A percentile compares a stretch with the other conserved stretches of the same genome.
phyloP scores from a whole-genome alignment of 768 basidiomycete species.

The Bullera alba region DNA sequence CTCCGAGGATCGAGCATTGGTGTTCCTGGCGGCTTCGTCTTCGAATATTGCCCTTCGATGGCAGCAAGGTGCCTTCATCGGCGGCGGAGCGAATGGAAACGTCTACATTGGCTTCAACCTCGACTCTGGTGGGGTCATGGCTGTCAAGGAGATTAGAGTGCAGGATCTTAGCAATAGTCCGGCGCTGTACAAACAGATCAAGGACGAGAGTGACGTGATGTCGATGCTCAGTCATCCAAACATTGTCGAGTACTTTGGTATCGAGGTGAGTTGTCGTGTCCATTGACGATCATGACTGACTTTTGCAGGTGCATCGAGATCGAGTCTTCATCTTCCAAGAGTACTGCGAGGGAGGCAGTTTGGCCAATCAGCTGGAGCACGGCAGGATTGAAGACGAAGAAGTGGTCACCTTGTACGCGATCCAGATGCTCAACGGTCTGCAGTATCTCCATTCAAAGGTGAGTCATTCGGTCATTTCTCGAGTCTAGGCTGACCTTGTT shows the following conservation, averaged over 20 bases:
- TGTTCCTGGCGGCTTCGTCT: conserved; percentile 89
- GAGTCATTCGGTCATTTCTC: not conserved
- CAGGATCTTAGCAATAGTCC: conserved; percentile 85
- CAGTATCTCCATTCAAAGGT: conserved; percentile 80
- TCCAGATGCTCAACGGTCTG: conserved; percentile 93
- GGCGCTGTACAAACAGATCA: conserved; percentile 82
- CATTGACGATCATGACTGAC: not conserved
- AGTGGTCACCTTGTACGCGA: conserved; percentile 87
- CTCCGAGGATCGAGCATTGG: conserved; percentile 83
- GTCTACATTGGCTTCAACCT: conserved; percentile 98
- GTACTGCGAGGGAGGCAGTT: conserved; percentile 91
- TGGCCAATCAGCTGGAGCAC: conserved; percentile 79
- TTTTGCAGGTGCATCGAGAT: conserved; percentile 70
- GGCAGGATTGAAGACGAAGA: conserved; percentile 95
- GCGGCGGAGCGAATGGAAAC: conserved; percentile 97
- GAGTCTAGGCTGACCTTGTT: not conserved
- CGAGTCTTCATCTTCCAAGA: conserved; percentile 99
- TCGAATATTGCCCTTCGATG: conserved; percentile 93
- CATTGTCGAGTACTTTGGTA: conserved; percentile 96
- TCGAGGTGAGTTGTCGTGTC: conserved; percentile 54
- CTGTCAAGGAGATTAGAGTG: conserved; percentile 97
- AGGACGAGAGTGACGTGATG: conserved; percentile 95
- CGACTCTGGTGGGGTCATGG: conserved; percentile 92
- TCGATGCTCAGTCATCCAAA: conserved; percentile 96
- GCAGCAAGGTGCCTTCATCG: conserved; percentile 98